These are phyloP conservation scores for Salix koriyanagi DNA, from an alignment of 345 rosid genomes.

Conservation along the genomic window DNA sequence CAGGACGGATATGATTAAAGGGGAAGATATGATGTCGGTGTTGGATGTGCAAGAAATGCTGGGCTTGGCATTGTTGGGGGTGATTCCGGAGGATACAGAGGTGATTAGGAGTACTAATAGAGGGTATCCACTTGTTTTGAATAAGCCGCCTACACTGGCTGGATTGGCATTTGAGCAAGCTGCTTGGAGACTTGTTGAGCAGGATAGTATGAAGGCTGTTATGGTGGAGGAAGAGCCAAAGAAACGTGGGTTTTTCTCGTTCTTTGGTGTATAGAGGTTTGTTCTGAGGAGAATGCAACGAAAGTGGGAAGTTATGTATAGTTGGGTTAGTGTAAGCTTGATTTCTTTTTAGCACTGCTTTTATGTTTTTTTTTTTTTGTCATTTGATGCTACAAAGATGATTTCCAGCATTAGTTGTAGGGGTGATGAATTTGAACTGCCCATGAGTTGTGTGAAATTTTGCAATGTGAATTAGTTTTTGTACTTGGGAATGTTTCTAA, in stretches of 20 bases:
- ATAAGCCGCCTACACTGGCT: slow-evolving; percentile 87
- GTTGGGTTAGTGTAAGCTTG: not conserved
- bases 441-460: no score
- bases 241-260: slow-evolving; percentile 80
- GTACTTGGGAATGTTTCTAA: no score
- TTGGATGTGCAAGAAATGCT: slow-evolving; percentile 93
- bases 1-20: slow-evolving; percentile 93
- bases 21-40: slow-evolving; percentile 99
- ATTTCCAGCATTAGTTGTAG: no score
- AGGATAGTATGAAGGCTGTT: slow-evolving; percentile 95
- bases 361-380: no score
- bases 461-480: no score
- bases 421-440: no score
- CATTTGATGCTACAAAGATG: no score
- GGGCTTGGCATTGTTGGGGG: slow-evolving; percentile 74
- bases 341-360: no score
- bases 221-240: slow-evolving; percentile 94
- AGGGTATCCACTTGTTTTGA: slow-evolving; percentile 85
- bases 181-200: slow-evolving; percentile 97
- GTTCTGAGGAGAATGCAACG: not conserved
- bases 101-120: slow-evolving; percentile 85
- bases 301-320: not conserved
- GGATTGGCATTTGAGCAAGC: slow-evolving; percentile 98
- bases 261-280: slow-evolving; percentile 60
- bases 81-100: slow-evolving; percentile 88